Percentiles rank a stretch among this genome's conserved stretches.
Evolutionary conservation across 2,329 filamentous ascomycete species (phyloP).

Genomic region (Fusarium subtropicale): DNA sequence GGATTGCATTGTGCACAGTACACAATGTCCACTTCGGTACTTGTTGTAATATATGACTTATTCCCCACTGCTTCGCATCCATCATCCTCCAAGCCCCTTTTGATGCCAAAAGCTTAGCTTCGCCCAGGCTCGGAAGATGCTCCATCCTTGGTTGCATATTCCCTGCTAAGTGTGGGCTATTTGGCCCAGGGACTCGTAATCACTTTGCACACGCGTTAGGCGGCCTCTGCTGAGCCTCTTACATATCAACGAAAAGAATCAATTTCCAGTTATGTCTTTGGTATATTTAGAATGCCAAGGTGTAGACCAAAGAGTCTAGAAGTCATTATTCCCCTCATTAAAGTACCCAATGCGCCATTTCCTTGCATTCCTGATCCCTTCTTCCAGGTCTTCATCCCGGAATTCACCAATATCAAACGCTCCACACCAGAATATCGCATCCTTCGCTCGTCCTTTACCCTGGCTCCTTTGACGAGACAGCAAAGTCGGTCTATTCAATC

Average conservation of each 20-base stretch:
- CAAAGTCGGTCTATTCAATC: constrained; percentile 29
- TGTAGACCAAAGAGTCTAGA: constrained; percentile 30
- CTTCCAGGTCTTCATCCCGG: constrained; percentile 9
- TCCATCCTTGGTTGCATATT: constrained; percentile 14
- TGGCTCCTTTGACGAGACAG: constrained; percentile 12
- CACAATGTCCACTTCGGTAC: constrained; percentile 3
- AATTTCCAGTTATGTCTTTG: constrained; percentile 4
- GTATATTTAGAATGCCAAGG: constrained; percentile 42
- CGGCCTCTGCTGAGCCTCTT: constrained; percentile 39
- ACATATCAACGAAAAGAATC: constrained; percentile 4
- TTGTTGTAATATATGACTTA: neutral
- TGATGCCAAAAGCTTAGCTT: constrained; percentile 37
- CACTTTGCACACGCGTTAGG: constrained; percentile 29
- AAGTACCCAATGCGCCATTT: constrained; percentile 31
- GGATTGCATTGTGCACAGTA: constrained; percentile 6
- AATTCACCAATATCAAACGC: constrained; percentile 26
- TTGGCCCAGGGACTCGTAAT: constrained; percentile 36
- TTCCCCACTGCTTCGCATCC: constrained; percentile 26
- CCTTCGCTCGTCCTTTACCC: neutral
- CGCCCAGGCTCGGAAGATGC: constrained; percentile 2
- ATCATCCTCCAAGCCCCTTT: constrained; percentile 22
- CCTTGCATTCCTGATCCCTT: constrained; percentile 11
- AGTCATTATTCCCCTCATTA: constrained; percentile 33
- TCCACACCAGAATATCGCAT: constrained; percentile 20
- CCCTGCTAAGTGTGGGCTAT: constrained; percentile 18